Base-by-base conservation (phyloP, 805 yeast species). In the Cyberlindnera meyerae region DNA sequence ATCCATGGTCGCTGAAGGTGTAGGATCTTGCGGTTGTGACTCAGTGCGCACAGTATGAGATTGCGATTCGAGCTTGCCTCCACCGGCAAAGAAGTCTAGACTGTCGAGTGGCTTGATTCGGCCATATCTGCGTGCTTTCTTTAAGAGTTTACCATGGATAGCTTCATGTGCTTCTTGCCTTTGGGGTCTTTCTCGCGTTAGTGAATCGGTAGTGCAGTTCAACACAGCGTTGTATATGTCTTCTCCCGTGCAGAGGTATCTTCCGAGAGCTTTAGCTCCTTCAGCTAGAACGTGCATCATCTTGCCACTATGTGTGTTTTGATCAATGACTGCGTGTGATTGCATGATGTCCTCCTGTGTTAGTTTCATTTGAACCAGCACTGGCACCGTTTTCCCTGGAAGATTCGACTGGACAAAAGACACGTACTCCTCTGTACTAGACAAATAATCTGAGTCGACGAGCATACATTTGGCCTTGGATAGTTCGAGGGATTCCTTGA, bases 41-140 rank as follows among this genome's bases (percentile, higher is more conserved):
- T 21, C 15, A 7, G 22, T 13, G 11, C 25, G 7, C 15, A 8
- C 20, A 11, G 31, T 12, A 31, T 38, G 27, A 17, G 21, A 4
- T 29, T 11, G 28, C 8, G 36, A 15, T 32, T 40, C 40, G 11
- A 11, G 9, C 15, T 42, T 22, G 12, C 39, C 48, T 18, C 70
- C 69, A 21, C 70, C 71, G 4, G 63, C 70, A 48, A 65, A 65
- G 43, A 58, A 63, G 21, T 54, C 54, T 27, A 65, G 45, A 31
- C 63, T 58, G 29, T 63, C 62, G 22, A 65, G 43, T 1, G 66
- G 58, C 39, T 60, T 45, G 2, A 65, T 52, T 22, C 45, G 45
- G 5, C 25, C 20, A n/a, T 42, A 31, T 8, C 41, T 38, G 22
- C 48, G 40, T 27, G 36, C 34, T 27, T 43, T 50, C 31, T 40